phyloP scores from a whole-genome alignment of 768 basidiomycete species.

The Daedalea quercina region DNA sequence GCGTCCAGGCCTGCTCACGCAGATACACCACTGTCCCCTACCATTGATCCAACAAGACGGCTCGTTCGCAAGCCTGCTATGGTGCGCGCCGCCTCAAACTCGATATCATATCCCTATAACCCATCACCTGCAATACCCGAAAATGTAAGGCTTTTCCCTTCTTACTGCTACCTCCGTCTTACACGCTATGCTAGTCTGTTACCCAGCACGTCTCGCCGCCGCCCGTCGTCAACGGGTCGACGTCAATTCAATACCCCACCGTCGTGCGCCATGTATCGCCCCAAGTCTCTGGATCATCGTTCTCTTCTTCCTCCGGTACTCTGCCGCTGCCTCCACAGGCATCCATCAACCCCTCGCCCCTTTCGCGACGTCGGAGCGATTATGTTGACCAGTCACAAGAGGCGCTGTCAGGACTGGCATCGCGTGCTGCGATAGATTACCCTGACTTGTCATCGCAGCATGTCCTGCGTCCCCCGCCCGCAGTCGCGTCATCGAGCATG shows the following conservation, averaged over 20 bases:
- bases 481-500: conserved; percentile 58
- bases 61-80: conserved; percentile 35
- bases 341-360: conserved; percentile 72
- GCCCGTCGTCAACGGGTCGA: conserved; percentile 32
- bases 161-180: not conserved
- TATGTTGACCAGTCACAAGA: conserved; percentile 76
- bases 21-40: conserved; percentile 10
- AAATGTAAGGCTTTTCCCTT: conserved; percentile 32
- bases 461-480: conserved; percentile 73
- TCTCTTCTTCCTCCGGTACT: conserved; percentile 32
- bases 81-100: conserved; percentile 34
- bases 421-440: conserved; percentile 67
- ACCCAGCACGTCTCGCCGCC: conserved; percentile 27
- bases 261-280: conserved; percentile 35
- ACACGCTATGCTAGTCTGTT: conserved; percentile 24
- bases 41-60: conserved; percentile 17
- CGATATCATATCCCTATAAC: conserved; percentile 29
- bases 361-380: conserved; percentile 68
- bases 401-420: conserved; percentile 41
- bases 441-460: conserved; percentile 61
- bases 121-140: conserved; percentile 42
- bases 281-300: conserved; percentile 32
- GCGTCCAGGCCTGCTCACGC: conserved; percentile 2
- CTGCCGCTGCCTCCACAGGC: conserved; percentile 74
- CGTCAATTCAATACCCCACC: conserved; percentile 51